phyloP scores from a whole-genome alignment of 139 green algal species.

The Chlorella sp. region DNA sequence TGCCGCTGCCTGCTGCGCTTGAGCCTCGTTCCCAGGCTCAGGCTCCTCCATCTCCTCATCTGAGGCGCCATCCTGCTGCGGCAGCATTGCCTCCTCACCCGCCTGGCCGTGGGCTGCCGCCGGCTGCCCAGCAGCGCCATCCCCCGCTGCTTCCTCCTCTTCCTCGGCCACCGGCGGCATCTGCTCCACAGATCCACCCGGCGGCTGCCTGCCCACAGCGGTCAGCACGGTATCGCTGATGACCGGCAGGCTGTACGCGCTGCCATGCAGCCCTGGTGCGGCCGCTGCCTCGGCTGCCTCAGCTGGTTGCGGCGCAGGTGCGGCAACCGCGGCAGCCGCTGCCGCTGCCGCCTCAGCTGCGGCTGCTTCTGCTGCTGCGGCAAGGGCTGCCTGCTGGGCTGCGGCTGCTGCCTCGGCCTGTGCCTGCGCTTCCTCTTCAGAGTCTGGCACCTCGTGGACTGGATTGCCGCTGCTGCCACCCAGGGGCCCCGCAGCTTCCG shows the following conservation, averaged over 20 bases:
- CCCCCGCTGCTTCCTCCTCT: background rate
- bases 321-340: background rate
- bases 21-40: background rate
- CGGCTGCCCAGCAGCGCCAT: background rate
- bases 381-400: no score
- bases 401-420: no score
- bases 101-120: background rate
- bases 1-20: background rate
- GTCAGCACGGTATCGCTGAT: background rate
- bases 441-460: no score
- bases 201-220: background rate
- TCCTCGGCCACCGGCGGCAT: constrained; percentile 11
- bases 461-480: no score
- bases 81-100: background rate
- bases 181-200: background rate
- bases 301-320: background rate
- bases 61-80: background rate
- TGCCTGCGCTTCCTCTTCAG: no score
- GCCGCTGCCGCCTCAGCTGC: background rate
- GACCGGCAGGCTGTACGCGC: background rate
- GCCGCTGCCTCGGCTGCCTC: background rate
- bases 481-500: no score
- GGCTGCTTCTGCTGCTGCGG: no score
- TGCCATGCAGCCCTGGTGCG: background rate
- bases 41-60: background rate